A percentile compares a stretch with the other conserved stretches of the same genome.
Conservation (phyloP, 2,329 filamentous ascomycete genomes). For the Hymenoscyphus infarciens region DNA sequence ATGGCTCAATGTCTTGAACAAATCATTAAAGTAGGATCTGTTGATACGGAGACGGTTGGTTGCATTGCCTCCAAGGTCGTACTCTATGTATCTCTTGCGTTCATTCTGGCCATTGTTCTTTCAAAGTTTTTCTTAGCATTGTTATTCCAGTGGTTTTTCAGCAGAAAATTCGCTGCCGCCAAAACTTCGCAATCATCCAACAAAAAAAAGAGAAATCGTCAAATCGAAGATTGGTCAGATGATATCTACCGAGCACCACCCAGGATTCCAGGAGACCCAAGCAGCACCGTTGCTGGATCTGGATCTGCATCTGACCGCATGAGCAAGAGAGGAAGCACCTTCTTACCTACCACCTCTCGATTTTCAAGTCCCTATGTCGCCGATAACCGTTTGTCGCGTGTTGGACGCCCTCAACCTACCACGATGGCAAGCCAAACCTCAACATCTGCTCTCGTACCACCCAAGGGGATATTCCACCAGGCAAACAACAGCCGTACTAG, state of each 20-base stretch:
- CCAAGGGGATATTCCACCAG: conserved; percentile 65
- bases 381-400: conserved; percentile 57
- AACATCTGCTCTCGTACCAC: conserved; percentile 67
- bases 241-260: conserved; percentile 93
- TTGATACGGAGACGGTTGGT: conserved; percentile 93
- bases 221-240: conserved; percentile 97
- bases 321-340: conserved; percentile 77
- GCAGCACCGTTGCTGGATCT: conserved; percentile 54
- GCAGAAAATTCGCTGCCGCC: conserved; percentile 75
- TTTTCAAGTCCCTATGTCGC: conserved; percentile 88
- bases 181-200: conserved; percentile 82
- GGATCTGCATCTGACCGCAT: conserved; percentile 58
- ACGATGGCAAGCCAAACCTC: conserved; percentile 91
- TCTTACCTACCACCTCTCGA: conserved; percentile 88
- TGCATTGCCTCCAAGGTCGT: conserved; percentile 98
- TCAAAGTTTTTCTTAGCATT: conserved; percentile 86
- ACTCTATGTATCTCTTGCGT: conserved; percentile 84
- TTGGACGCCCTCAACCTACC: conserved; percentile 59
- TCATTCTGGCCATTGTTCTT: conserved; percentile 85
- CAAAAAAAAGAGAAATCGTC: conserved; percentile 78
- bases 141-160: conserved; percentile 94
- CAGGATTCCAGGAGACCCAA: conserved; percentile 71
- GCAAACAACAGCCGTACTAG: conserved; percentile 61
- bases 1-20: conserved; percentile 85
- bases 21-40: conserved; percentile 91